Evolutionary conservation across 768 basidiomycete genomes (phyloP).

Genomic region (Pleurotus platypus): DNA sequence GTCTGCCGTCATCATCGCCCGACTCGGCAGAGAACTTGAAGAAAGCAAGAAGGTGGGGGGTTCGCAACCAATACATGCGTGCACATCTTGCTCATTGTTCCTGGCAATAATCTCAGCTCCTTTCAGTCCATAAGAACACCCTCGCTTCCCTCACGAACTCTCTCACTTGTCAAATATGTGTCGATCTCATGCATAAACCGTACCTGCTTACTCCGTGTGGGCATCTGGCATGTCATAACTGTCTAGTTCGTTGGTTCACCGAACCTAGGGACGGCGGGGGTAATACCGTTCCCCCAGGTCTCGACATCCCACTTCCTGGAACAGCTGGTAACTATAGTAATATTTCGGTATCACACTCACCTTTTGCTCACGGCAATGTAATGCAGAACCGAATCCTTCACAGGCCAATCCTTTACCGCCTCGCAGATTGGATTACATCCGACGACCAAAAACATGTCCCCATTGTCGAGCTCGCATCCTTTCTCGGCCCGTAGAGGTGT

Average conservation of each 20-base stretch:
- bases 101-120: conserved; percentile 30
- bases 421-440: conserved; percentile 16
- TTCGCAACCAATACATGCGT: background rate
- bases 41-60: conserved; percentile 1
- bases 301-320: conserved; percentile 9
- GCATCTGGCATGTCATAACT: conserved; percentile 66
- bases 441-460: conserved; percentile 59
- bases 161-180: conserved; percentile 75
- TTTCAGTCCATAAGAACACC: conserved; percentile 50
- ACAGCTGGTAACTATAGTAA: background rate
- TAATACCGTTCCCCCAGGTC: conserved; percentile 28
- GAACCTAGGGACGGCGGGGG: conserved; percentile 25
- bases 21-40: background rate
- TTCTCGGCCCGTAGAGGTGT: conserved; percentile 67
- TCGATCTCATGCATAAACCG: conserved; percentile 70
- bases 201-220: conserved; percentile 76
- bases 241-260: conserved; percentile 78
- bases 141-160: conserved; percentile 57
- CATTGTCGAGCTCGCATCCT: conserved; percentile 62
- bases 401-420: conserved; percentile 44
- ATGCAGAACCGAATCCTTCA: too few species aligned
- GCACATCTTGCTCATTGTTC: conserved; percentile 2
- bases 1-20: conserved; percentile 2
- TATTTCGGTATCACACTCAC: too few species aligned
- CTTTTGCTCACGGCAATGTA: too few species aligned